Percentiles rank a stretch among this genome's conserved stretches.
Evolutionary conservation across 2,329 filamentous ascomycete species (phyloP).

Genomic region (Talaromyces amestolkiae): DNA sequence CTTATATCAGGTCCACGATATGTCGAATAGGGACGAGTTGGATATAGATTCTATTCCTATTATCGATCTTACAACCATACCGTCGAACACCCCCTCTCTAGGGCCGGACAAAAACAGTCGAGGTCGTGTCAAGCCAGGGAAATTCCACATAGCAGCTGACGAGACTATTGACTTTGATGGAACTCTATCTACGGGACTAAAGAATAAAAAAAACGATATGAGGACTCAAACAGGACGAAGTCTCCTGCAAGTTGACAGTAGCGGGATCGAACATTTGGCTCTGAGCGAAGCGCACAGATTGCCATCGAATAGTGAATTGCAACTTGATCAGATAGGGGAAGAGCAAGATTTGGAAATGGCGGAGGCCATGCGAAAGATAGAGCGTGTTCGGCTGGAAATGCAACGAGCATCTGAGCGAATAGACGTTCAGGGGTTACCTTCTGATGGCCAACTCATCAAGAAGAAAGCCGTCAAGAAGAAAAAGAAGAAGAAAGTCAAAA

Average conservation of each 20-base stretch:
- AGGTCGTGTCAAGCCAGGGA: conserved; percentile 32
- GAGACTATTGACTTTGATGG: conserved; percentile 61
- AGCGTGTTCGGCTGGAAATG: conserved; percentile 84
- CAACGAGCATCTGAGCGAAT: conserved; percentile 50
- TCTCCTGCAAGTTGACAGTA: conserved; percentile 83
- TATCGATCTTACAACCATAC: conserved; percentile 80
- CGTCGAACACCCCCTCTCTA: conserved; percentile 34
- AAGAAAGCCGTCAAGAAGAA: conserved; percentile 52
- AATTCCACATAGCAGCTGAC: conserved; percentile 68
- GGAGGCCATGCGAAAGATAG: conserved; percentile 82
- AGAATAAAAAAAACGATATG: conserved; percentile 27
- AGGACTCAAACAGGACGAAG: conserved; percentile 49
- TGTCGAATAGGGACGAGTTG: conserved; percentile 71
- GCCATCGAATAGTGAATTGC: conserved; percentile 26
- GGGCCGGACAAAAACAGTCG: conserved; percentile 11
- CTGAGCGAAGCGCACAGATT: conserved; percentile 53
- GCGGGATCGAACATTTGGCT: conserved; percentile 69
- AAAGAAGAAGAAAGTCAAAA: conserved; percentile 20
- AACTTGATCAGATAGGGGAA: conserved; percentile 66
- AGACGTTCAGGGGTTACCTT: conserved; percentile 47
- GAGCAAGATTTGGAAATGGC: conserved; percentile 90
- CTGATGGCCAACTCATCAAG: conserved; percentile 53
- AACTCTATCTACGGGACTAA: conserved; percentile 40
- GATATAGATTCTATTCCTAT: conserved; percentile 96
- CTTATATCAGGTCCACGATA: conserved; percentile 66